Evolutionary conservation across 2,329 filamentous ascomycete genomes (phyloP), one percentile per base, ranked within the genome.

Genomic region (Neofusicoccum umdonicola): DNA sequence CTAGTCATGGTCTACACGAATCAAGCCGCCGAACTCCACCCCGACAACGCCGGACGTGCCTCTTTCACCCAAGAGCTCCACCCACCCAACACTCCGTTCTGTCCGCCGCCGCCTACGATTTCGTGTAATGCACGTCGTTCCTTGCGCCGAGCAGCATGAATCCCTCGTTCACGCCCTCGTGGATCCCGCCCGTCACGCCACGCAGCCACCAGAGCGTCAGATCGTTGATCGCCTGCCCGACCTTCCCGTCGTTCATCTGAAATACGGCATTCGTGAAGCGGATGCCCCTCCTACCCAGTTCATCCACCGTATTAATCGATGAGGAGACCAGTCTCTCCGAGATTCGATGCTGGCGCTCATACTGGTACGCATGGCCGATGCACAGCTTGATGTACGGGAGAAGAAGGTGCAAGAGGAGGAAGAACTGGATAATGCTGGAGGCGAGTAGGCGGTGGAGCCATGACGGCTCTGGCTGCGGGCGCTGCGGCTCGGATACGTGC

Each of bases 271-370:
- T 82, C 9, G 84, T 84, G 3, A 89, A 70, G 39, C 76, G 78
- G 34, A 87, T 68, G 19, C 85, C 79, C 15, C 80, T 77, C 64
- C 82, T 83, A 3, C 86, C 83, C 48, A 89, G 68, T 54, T 74
- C 76, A 67, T 87, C 83, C 3, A 84, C 83, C 2, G 84, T 80
- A 52, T 80, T 79, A 37, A 88, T 75, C 5, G 85, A 78, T 22
- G 79, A 78, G 7, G 80, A 79, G 17, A 89, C 74, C 1, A 89
- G 67, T 27, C 83, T 83, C 70, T 88, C 84, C 0, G 84, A 87
- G 66, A 93, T 80, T 67, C 85, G 85, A 75, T 92, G 85, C 68
- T 87, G 83, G 15, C 87, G 83, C 72, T 93, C 90, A 67, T 88
- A 88, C 56, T 82, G 79, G 67, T 87, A 88, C 15, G 84, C 80